Base-by-base conservation (phyloP, 352 stramenopile species). In the Globisporangium recalcitrans region DNA sequence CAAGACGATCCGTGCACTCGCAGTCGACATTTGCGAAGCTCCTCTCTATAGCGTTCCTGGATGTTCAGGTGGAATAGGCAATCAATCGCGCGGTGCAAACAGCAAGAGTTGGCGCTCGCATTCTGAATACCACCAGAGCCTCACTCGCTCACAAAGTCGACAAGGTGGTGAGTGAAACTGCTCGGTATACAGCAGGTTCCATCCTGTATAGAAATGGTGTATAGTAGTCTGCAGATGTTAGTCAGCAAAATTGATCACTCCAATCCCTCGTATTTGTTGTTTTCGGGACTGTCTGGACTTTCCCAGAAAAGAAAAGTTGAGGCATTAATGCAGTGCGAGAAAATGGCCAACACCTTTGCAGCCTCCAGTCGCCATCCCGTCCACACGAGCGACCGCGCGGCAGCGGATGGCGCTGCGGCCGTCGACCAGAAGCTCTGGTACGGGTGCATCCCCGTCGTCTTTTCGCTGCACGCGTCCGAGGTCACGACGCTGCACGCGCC, bases 401-500 rank as follows among this genome's bases (percentile, higher is more conserved):
- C 47, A 24, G 47, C 9, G 47, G 6, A 31, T 11, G 21, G 32
- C 53, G 24, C 26, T n/a, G 19, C 10, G 2, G 10, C 49, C 16
- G 14, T 59, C 3, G 58, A 68, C 58, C 48, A 77, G 60, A 75
- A 65, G 42, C 67, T 93, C 31, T 93, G 85, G 82, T 60, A 78
- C 31, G 85, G 85, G 32, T 68, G 65, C 34, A 61, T 93, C n/a
- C 85, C 85, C 48, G 81, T 93, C 56, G 69, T 82, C 9, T 93
- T 93, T 69, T 78, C 76, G 47, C 78, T 94, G 34, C 75, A 90
- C 34, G 40, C 85, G 16, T 73, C 83, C 19, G 85, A 94, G 34
- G 84, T 94, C 59, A 94, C 85, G 27, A 91, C 82, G 59, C 70
- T 94, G 34, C 82, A 94, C 46, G 73, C 84, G 0, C 85, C 85